phyloP scores from a whole-genome alignment of 345 rosid species.

The Acer saccharum region DNA sequence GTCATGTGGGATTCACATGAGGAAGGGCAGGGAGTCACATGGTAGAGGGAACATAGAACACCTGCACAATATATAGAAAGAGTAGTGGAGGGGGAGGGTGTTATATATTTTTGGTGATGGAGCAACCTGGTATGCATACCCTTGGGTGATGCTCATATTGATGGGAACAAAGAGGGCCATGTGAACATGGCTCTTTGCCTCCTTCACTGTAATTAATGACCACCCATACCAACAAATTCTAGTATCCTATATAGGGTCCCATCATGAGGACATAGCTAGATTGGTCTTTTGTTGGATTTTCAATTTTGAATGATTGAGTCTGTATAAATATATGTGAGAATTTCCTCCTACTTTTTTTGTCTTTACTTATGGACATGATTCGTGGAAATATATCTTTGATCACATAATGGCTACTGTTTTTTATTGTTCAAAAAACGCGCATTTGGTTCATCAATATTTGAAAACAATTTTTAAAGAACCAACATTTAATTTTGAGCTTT shows the following conservation, averaged over 20 bases:
- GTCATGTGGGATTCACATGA: slow-evolving; percentile 69
- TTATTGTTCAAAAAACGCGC: not conserved
- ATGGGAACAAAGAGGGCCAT: slow-evolving; percentile 43
- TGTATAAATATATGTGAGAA: slow-evolving; percentile 1
- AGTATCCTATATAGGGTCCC: slow-evolving; percentile 28
- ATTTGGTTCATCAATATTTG: not conserved
- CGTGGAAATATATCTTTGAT: not conserved
- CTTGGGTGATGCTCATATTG: slow-evolving; percentile 27
- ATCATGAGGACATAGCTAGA: slow-evolving; percentile 10
- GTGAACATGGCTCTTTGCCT: slow-evolving; percentile 46
- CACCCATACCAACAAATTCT: slow-evolving; percentile 37
- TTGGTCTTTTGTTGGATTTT: slow-evolving; percentile 28
- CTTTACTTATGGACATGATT: slow-evolving; percentile 8
- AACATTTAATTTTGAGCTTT: not conserved
- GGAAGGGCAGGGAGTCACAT: slow-evolving; percentile 48
- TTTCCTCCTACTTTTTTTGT: slow-evolving; percentile 19
- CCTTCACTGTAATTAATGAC: slow-evolving; percentile 20
- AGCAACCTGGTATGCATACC: slow-evolving; percentile 35
- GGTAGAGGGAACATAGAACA: slow-evolving; percentile 61
- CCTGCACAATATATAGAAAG: slow-evolving; percentile 27
- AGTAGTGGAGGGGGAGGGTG: not conserved
- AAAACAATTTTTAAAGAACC: not conserved
- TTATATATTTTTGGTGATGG: not conserved
- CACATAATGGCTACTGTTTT: not conserved
- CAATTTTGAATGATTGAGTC: slow-evolving; percentile 26